Percentiles rank a stretch among this genome's conserved stretches.
Evolutionary conservation across 2,329 filamentous ascomycete genomes (phyloP).

Genomic region (Elsinoe batatas): DNA sequence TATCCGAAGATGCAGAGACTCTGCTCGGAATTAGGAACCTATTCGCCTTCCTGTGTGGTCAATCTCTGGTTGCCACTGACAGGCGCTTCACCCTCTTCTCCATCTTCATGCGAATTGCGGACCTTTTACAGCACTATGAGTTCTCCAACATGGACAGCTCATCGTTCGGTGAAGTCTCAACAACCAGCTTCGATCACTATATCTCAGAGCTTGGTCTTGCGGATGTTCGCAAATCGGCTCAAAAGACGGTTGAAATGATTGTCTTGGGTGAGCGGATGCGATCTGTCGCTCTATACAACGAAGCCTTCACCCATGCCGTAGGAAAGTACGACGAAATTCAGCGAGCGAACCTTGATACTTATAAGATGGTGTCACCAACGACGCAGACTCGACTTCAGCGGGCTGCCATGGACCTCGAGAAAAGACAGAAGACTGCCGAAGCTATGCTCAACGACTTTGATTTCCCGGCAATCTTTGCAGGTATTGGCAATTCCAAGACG

Average conservation of each 20-base stretch:
- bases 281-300: conserved; percentile 72
- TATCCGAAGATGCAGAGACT: conserved; percentile 32
- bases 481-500: conserved; percentile 75
- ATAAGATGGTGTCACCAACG: conserved; percentile 55
- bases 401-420: conserved; percentile 68
- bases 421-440: conserved; percentile 60
- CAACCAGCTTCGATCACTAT: conserved; percentile 60
- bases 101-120: conserved; percentile 52
- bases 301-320: conserved; percentile 83
- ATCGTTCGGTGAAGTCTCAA: conserved; percentile 53
- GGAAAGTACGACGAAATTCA: conserved; percentile 72
- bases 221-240: conserved; percentile 70
- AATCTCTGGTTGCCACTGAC: conserved; percentile 50
- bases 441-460: conserved; percentile 76
- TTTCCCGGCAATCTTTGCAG: conserved; percentile 80
- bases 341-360: conserved; percentile 58
- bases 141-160: conserved; percentile 54
- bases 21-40: conserved; percentile 52
- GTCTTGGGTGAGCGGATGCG: conserved; percentile 84
- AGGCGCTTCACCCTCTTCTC: conserved; percentile 46
- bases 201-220: conserved; percentile 66
- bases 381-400: conserved; percentile 75
- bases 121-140: conserved; percentile 46
- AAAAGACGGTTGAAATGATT: conserved; percentile 82
- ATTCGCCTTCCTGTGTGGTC: conserved; percentile 54